Evolutionary conservation across 148 eudicot genomes (phyloP), one percentile per base, ranked within the genome.

Genomic region (Camellia granthamiana): DNA sequence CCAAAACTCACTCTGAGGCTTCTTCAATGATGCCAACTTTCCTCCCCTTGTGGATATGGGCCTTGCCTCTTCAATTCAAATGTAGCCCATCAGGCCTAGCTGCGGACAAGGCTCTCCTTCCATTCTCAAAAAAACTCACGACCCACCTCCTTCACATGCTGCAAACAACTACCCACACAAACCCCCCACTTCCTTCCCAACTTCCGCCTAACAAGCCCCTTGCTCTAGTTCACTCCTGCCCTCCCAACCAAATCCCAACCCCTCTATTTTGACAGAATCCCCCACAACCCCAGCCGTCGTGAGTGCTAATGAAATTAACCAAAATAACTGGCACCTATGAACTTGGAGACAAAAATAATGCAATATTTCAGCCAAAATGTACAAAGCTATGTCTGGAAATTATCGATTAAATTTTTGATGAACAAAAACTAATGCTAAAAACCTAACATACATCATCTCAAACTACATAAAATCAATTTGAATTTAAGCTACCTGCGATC

Each of bases 1-100:
- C 8, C 67, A n/a, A 63, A n/a, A 19, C 67, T 63, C 2, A 1
- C 38, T 6, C n/a, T 63, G n/a, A 23, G 21, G 10, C 21, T 38
- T n/a, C 67, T 63, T 63, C 23, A n/a, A 63, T 63, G 67, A n/a
- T n/a, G 67, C 21, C 12, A 63, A 63, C 67, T 63, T 38, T 63
- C 38, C 19, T 63, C 10, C 41, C 69, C 44, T 23, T 23, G 69
- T 15, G 41, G 38, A 43, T 65, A 10, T 21, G 4, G 44, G 69
- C 44, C 69, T 65, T 64, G 42, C 6, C 41, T 64, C 30, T 14
- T 64, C 23, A 42, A 64, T 64, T 65, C 44, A 65, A 30, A 41
- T 30, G 69, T 30, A 30, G 69, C 18, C 68, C 68, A 64, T 23
- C 68, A 64, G 30, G 68, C 41, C 68, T 23, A 9, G 68, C 13